Conservation (phyloP, 2,329 filamentous ascomycete genomes). For the Metarhizium rileyi region DNA sequence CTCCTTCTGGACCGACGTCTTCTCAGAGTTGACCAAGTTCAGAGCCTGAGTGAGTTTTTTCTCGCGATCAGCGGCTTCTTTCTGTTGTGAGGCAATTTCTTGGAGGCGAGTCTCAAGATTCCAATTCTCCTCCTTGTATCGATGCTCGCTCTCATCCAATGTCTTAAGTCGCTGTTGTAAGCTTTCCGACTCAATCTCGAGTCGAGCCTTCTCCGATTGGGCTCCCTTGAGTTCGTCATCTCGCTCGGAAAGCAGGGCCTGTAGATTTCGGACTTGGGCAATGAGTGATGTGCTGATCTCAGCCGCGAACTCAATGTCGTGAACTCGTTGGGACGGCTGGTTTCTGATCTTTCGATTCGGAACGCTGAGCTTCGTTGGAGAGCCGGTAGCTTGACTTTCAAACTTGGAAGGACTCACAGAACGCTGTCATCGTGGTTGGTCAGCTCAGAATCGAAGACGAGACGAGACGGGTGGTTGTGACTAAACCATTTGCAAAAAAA, state of each 20-base stretch:
- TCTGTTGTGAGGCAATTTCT: constrained; percentile 63
- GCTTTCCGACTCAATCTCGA: constrained; percentile 75
- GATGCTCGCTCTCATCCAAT: constrained; percentile 87
- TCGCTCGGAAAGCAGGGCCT: constrained; percentile 73
- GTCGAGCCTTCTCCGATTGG: constrained; percentile 62
- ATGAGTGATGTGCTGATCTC: constrained; percentile 94
- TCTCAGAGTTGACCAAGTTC: constrained; percentile 61
- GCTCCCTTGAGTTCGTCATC: constrained; percentile 74
- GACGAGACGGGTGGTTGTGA: no score
- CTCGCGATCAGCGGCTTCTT: constrained; percentile 72
- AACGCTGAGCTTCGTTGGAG: constrained; percentile 80
- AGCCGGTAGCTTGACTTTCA: constrained; percentile 72
- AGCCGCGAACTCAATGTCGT: constrained; percentile 97
- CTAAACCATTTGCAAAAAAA: no score
- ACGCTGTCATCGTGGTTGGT: constrained; percentile 35
- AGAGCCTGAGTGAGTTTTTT: constrained; percentile 69
- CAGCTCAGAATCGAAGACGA: no score
- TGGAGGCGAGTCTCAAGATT: constrained; percentile 88
- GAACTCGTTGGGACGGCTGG: constrained; percentile 75
- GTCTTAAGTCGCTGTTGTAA: constrained; percentile 71
- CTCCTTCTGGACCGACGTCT: constrained; percentile 69
- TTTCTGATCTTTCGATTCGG: constrained; percentile 85
- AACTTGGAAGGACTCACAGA: constrained; percentile 69
- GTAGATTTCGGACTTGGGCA: constrained; percentile 85
- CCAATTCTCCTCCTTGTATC: constrained; percentile 99